These are phyloP conservation scores for Candida andamanensis DNA, from an alignment of 805 yeast species.

Conservation along the genomic window DNA sequence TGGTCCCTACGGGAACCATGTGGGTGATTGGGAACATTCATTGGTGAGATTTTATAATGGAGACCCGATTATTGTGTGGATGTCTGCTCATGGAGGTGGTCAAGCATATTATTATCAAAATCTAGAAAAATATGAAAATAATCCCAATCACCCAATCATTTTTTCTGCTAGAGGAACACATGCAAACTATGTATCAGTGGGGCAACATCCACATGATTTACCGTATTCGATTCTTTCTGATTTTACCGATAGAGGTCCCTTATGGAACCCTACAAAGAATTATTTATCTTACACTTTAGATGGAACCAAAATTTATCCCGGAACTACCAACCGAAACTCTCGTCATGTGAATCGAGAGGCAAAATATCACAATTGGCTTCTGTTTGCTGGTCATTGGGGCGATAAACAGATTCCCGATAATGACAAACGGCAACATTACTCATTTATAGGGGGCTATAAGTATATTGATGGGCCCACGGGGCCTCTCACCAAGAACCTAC, in stretches of 20 bases:
- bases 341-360: conserved; percentile 49
- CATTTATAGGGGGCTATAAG: conserved; percentile 78
- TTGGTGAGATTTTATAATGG: conserved; percentile 80
- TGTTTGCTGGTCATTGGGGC: conserved; percentile 86
- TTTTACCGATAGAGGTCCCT: conserved; percentile 90
- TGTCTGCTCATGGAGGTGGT: conserved; percentile 98
- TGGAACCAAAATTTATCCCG: conserved; percentile 47
- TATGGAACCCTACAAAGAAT: conserved; percentile 90
- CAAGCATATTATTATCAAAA: conserved; percentile 79
- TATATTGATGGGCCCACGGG: conserved; percentile 93
- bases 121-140: conserved; percentile 55
- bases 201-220: conserved; percentile 92
- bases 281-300: conserved; percentile 77
- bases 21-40: conserved; percentile 98
- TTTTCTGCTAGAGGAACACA: conserved; percentile 95
- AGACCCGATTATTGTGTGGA: conserved; percentile 80
- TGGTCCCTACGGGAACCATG: conserved; percentile 96
- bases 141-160: conserved; percentile 57
- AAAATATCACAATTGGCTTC: conserved; percentile 69
- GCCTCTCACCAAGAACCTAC: conserved; percentile 73
- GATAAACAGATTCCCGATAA: conserved; percentile 58
- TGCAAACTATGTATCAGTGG: conserved; percentile 94
- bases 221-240: conserved; percentile 89
- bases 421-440: conserved; percentile 82
- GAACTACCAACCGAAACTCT: conserved; percentile 34